Base-by-base conservation (phyloP, 352 stramenopile genomes). In the Pythium chondricola region DNA sequence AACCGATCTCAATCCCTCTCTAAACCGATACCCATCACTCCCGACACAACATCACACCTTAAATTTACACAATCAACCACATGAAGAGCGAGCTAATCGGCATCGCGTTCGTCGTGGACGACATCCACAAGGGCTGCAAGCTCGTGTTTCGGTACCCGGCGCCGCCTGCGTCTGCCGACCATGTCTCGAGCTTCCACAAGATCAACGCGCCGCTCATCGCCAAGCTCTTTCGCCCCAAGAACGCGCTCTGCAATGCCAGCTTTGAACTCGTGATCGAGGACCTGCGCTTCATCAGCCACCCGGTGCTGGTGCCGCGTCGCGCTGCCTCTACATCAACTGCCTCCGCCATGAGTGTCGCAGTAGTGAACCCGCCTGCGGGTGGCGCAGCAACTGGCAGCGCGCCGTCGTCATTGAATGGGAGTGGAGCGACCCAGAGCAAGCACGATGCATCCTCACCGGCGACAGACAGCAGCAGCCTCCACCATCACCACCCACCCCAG, bases 201-300 rank as follows among this genome's bases (percentile, higher is more conserved):
- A 72, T 94, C 29, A 85, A 73, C 4, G 66, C 80, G 16, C 64
- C 77, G 31, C 74, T 95, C 18, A 58, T 93, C 30, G 83, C 83
- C 51, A 92, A 95, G 60, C 72, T 93, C 43, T 93, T 95, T 56
- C 80, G 82, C 1, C 83, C 83, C 14, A 95, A 95, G 61, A 92
- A 92, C 50, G 78, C 76, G 46, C 67, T 95, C 8, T 93, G 82
- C 51, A 91, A 92, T 57, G 70, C 83, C 43, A 88, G 74, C 46
- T 93, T 95, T 56, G 80, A 95, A 65, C 76, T 95, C 26, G 77
- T 89, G 18, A 83, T 95, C 50, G 83, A 95, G 56, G 73, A 87
- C 48, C 57, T 95, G 49, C 80, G 77, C 43, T 95, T 95, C 61
- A 71, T 95, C 38, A 92, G 75, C 47, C 77, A 93, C 57, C 83